A percentile compares a stretch with the other conserved stretches of the same genome.
These are phyloP conservation scores for Pyrus pyrifolia DNA, from an alignment of 306 rosid species.

Conservation along the genomic window DNA sequence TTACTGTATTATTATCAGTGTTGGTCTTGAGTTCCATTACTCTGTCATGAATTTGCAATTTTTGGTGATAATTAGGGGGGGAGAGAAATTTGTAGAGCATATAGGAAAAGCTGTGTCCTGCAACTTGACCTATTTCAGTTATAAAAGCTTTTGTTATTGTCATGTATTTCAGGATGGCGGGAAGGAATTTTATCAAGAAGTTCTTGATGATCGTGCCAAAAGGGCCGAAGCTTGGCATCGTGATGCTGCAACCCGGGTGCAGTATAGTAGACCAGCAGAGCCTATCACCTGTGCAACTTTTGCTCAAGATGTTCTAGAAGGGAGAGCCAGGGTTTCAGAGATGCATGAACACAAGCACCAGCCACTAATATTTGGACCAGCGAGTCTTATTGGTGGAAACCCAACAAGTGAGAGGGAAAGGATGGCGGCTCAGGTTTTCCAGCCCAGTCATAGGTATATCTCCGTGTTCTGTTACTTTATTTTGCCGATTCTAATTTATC, in stretches of 20 bases:
- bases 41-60: background rate
- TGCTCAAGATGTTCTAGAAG: slow-evolving; percentile 97
- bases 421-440: slow-evolving; percentile 92
- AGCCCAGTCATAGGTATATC: slow-evolving; percentile 54
- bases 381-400: slow-evolving; percentile 77
- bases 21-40: background rate
- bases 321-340: slow-evolving; percentile 74
- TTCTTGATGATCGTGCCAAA: slow-evolving; percentile 74
- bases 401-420: slow-evolving; percentile 75
- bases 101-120: background rate
- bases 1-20: background rate
- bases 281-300: slow-evolving; percentile 96
- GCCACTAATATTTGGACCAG: slow-evolving; percentile 88
- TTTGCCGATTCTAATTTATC: background rate
- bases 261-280: slow-evolving; percentile 49
- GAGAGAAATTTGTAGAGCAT: background rate
- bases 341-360: slow-evolving; percentile 92
- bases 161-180: slow-evolving; percentile 60
- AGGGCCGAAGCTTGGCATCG: slow-evolving; percentile 87
- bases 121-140: background rate
- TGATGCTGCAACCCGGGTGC: slow-evolving; percentile 53
- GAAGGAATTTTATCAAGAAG: slow-evolving; percentile 52
- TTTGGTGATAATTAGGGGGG: background rate
- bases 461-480: background rate
- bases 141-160: background rate